These are phyloP conservation scores for Botrytis galanthina DNA, from an alignment of 2,329 filamentous ascomycete genomes.

Conservation along the genomic window DNA sequence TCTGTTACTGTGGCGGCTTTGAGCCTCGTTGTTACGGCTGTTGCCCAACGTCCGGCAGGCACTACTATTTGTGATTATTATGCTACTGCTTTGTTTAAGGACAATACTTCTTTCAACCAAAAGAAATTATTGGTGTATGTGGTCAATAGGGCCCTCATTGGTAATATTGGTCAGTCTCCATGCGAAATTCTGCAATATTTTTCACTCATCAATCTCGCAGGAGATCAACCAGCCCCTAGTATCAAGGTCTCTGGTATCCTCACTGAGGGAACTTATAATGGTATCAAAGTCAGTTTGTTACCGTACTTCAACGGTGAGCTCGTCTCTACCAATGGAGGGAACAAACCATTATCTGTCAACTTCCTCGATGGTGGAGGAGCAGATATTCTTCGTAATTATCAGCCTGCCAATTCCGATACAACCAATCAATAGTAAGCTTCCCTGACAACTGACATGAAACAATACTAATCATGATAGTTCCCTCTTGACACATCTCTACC, in stretches of 20 bases:
- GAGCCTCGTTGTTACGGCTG: constrained; percentile 18
- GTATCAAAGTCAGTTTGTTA: constrained; percentile 53
- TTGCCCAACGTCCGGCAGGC: constrained; percentile 47
- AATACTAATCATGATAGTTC: constrained; percentile 34
- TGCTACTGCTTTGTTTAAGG: constrained; percentile 55
- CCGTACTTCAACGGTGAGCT: constrained; percentile 59
- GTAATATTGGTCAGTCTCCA: constrained; percentile 53
- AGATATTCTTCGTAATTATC: constrained; percentile 45
- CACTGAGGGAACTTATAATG: constrained; percentile 49
- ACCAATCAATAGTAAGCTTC: constrained; percentile 55
- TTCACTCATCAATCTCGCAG: constrained; percentile 34
- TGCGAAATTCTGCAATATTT: background rate
- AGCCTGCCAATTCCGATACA: constrained; percentile 52
- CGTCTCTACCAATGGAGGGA: constrained; percentile 52
- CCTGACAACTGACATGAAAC: background rate
- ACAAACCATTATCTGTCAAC: constrained; percentile 49
- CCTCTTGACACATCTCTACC: constrained; percentile 60
- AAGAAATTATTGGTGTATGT: constrained; percentile 53
- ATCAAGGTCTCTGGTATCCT: constrained; percentile 58
- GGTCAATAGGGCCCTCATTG: constrained; percentile 63
- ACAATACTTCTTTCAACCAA: constrained; percentile 60
- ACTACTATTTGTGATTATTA: constrained; percentile 62
- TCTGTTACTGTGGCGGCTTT: constrained; percentile 25
- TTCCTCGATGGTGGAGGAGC: constrained; percentile 61
- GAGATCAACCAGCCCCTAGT: constrained; percentile 53